phyloP scores from a whole-genome alignment of 78 protist species.

The Cavenderia fasciculata region DNA sequence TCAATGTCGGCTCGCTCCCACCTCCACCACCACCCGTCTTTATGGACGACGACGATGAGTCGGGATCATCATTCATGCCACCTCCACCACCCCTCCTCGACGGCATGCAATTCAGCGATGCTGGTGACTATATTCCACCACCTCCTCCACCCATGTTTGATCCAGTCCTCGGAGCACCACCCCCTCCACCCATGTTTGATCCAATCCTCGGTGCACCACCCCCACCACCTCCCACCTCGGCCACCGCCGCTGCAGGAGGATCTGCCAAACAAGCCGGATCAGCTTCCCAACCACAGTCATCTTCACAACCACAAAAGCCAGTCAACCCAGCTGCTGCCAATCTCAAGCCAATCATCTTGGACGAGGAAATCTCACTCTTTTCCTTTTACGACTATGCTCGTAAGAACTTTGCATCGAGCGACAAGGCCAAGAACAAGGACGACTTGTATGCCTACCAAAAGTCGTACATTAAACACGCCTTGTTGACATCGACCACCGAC shows the following conservation, averaged over 20 bases:
- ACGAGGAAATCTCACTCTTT: slow-evolving; percentile 63
- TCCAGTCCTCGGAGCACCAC: slow-evolving; percentile 42
- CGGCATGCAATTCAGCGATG: not conserved
- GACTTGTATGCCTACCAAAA: slow-evolving; percentile 56
- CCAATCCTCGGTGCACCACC: slow-evolving; percentile 60
- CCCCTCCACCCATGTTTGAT: slow-evolving; percentile 50
- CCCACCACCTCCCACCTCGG: slow-evolving; percentile 47
- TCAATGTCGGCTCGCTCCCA: not conserved
- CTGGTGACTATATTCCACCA: not conserved
- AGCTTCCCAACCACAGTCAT: not conserved
- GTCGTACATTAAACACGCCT: slow-evolving; percentile 39
- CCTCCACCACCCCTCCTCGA: slow-evolving; percentile 38
- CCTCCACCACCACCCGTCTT: slow-evolving; percentile 14
- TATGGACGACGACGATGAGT: not conserved
- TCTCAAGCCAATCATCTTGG: slow-evolving; percentile 26
- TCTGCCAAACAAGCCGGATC: not conserved
- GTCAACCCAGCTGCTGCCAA: not conserved
- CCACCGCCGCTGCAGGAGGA: not conserved
- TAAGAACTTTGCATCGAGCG: slow-evolving; percentile 36
- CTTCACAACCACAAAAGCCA: not conserved
- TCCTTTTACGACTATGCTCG: slow-evolving; percentile 73
- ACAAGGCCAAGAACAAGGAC: slow-evolving; percentile 50
- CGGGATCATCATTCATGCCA: not conserved
- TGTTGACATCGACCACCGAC: slow-evolving; percentile 2
- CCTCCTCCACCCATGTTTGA: slow-evolving; percentile 44